These are phyloP conservation scores for Lachnellula suecica DNA, from an alignment of 2,329 filamentous ascomycete species.

Conservation along the genomic window DNA sequence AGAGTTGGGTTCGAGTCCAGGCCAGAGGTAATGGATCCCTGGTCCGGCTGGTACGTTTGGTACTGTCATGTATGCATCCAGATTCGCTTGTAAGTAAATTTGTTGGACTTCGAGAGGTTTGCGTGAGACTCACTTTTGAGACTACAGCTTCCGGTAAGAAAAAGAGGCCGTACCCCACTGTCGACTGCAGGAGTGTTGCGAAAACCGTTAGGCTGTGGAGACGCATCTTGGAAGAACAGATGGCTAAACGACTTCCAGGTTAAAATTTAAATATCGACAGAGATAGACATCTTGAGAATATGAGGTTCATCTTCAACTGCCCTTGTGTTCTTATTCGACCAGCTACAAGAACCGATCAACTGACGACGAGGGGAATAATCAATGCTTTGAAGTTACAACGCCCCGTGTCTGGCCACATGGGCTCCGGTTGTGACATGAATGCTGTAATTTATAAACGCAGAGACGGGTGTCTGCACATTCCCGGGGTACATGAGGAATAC, in stretches of 20 bases:
- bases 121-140: background rate
- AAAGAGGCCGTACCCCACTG: background rate
- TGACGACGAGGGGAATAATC: too few relatives aligned
- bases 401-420: background rate
- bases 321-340: too few relatives aligned
- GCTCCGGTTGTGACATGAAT: background rate
- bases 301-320: too few relatives aligned
- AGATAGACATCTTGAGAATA: too few relatives aligned
- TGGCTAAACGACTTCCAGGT: too few relatives aligned
- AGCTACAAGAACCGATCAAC: too few relatives aligned
- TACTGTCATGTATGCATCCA: background rate
- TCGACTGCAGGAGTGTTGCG: background rate
- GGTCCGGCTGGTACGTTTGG: background rate
- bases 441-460: background rate
- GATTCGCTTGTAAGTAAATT: background rate
- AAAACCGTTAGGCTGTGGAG: background rate
- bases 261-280: too few relatives aligned
- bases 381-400: too few relatives aligned
- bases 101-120: background rate
- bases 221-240: background rate
- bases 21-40: conserved; percentile 7
- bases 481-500: background rate
- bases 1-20: background rate
- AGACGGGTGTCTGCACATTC: background rate
- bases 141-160: background rate